Conservation (phyloP, 768 basidiomycete species). For the Mrakia hoshinonis region DNA sequence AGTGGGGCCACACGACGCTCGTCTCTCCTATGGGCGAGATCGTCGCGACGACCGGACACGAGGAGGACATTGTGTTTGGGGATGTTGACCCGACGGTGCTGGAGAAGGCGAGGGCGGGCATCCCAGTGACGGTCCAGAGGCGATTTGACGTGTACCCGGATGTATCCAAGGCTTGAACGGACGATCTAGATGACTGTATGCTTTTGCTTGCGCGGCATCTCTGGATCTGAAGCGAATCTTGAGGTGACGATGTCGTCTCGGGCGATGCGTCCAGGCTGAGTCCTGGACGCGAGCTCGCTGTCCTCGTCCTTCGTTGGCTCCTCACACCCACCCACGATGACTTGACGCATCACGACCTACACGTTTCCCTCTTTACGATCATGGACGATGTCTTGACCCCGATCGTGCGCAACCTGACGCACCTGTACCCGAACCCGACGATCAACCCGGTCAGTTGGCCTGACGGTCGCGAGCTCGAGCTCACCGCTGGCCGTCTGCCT, state of each 20-base stretch:
- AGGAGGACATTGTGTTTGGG: slow-evolving; percentile 67
- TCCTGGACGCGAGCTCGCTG: too few relatives aligned
- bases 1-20: slow-evolving; percentile 35
- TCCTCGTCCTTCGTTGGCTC: not conserved
- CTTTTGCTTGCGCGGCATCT: too few relatives aligned
- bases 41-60: slow-evolving; percentile 62
- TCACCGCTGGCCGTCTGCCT: not conserved
- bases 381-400: not conserved
- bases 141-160: slow-evolving; percentile 24
- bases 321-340: not conserved
- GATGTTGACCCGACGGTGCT: slow-evolving; percentile 65
- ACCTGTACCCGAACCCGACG: slow-evolving; percentile 5
- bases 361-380: not conserved
- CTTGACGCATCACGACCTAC: not conserved
- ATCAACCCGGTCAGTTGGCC: slow-evolving; percentile 13
- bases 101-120: slow-evolving; percentile 61
- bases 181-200: too few relatives aligned
- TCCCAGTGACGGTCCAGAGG: slow-evolving; percentile 85
- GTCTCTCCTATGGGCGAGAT: slow-evolving; percentile 67
- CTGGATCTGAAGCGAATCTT: too few relatives aligned
- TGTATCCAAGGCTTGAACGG: too few relatives aligned
- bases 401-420: slow-evolving; percentile 14
- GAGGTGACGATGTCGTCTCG: too few relatives aligned
- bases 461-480: not conserved
- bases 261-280: too few relatives aligned